Percentiles rank a stretch among this genome's conserved stretches.
phyloP scores from a whole-genome alignment of 371 early-diverging fungal genomes.

The Mortierella sp. region DNA sequence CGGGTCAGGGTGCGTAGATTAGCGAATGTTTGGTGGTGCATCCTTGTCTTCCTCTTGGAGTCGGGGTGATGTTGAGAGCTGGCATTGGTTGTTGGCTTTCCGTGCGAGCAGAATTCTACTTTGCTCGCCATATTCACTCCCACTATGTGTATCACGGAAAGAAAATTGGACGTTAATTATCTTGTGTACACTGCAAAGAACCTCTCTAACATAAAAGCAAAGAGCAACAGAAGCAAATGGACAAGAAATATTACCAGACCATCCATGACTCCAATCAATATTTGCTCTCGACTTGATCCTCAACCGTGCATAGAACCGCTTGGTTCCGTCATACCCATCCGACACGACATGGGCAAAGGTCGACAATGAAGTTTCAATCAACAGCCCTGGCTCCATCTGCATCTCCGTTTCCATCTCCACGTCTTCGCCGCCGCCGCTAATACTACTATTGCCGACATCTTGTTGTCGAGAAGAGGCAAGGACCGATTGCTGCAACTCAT shows the following conservation, averaged over 20 bases:
- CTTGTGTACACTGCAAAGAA: too few species aligned
- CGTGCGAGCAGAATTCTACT: neutral
- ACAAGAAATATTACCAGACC: slow-evolving; percentile 35
- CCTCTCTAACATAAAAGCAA: neutral
- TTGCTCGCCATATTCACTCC: slow-evolving; percentile 1
- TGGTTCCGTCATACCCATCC: neutral
- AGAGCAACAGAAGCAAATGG: too few species aligned
- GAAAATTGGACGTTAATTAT: too few species aligned
- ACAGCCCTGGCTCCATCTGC: neutral
- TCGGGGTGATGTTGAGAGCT: neutral
- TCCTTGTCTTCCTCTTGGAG: neutral
- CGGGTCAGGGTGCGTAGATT: neutral
- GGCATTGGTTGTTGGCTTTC: neutral
- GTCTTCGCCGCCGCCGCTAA: neutral
- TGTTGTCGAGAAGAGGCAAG: neutral
- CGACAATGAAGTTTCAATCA: neutral
- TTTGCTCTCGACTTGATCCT: slow-evolving; percentile 16
- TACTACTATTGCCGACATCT: neutral
- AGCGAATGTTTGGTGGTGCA: neutral
- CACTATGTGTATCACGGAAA: neutral
- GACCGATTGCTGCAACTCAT: slow-evolving; percentile 23
- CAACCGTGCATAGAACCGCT: slow-evolving; percentile 20
- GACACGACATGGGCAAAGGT: slow-evolving; percentile 27
- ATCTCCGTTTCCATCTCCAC: neutral
- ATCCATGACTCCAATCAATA: slow-evolving; percentile 38